These are phyloP conservation scores for Aquanectria penicillioides DNA, from an alignment of 2,329 filamentous ascomycete genomes.

Conservation along the genomic window DNA sequence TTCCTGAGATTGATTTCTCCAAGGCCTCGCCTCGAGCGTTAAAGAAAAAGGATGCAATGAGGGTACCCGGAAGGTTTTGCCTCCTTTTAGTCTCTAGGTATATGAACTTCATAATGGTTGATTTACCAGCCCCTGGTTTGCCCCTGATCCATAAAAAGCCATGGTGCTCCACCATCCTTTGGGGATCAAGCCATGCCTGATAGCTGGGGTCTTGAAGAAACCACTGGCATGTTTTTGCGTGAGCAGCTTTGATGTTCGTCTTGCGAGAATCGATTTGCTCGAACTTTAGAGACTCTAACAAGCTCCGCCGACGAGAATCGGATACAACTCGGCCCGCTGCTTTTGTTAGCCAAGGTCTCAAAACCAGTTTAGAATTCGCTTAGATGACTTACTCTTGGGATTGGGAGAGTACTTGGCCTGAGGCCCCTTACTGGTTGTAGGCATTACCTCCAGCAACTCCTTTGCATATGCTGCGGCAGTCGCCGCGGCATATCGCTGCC, in stretches of 20 bases:
- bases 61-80: not conserved
- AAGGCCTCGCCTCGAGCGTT: not conserved
- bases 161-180: not conserved
- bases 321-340: not conserved
- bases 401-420: too few species aligned
- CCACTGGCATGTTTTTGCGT: not conserved
- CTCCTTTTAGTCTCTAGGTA: not conserved
- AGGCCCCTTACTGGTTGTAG: fast-evolving
- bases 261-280: not conserved
- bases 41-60: not conserved
- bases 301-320: not conserved
- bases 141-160: slow-evolving; percentile 10
- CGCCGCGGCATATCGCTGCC: slow-evolving; percentile 1
- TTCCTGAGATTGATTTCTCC: not conserved
- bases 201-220: not conserved
- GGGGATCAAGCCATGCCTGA: not conserved
- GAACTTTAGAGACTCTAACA: not conserved
- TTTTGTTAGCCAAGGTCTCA: not conserved
- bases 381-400: not conserved
- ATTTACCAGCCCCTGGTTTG: slow-evolving; percentile 6
- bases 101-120: slow-evolving; percentile 1
- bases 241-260: not conserved
- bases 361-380: too few species aligned
- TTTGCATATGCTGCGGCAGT: not conserved
- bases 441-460: not conserved